These are phyloP conservation scores for Emergomyces orientalis DNA, from an alignment of 2,329 filamentous ascomycete species.

Conservation along the genomic window DNA sequence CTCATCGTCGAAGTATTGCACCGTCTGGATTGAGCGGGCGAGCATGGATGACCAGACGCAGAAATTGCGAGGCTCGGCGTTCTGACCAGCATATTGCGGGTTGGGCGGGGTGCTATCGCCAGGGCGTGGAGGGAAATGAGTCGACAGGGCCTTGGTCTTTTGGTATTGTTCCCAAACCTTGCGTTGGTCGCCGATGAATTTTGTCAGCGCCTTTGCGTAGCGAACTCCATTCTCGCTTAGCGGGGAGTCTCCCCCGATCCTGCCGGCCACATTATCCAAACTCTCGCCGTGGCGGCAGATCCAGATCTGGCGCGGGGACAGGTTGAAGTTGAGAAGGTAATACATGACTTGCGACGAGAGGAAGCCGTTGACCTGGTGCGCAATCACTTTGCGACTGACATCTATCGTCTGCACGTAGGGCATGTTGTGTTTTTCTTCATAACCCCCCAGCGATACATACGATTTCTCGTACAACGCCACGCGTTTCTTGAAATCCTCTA, in stretches of 20 bases:
- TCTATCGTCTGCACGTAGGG: conserved; percentile 98
- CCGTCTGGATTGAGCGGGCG: conserved; percentile 77
- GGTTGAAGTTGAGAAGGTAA: conserved; percentile 93
- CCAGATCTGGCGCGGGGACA: conserved; percentile 94
- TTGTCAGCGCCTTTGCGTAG: conserved; percentile 70
- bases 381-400: conserved; percentile 86
- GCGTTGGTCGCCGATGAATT: conserved; percentile 74
- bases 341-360: conserved; percentile 85
- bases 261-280: conserved; percentile 73
- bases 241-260: conserved; percentile 82
- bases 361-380: conserved; percentile 84
- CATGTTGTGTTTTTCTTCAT: conserved; percentile 82
- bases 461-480: conserved; percentile 90
- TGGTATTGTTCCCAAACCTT: conserved; percentile 75
- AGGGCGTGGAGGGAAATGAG: conserved; percentile 77
- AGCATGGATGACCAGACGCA: conserved; percentile 99
- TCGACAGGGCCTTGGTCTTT: conserved; percentile 63
- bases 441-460: conserved; percentile 81
- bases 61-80: conserved; percentile 65
- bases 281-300: conserved; percentile 94
- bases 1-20: conserved; percentile 86
- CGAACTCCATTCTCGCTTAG: conserved; percentile 69
- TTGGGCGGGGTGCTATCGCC: conserved; percentile 94
- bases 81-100: conserved; percentile 55
- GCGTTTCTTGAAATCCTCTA: conserved; percentile 85